Evolutionary conservation across 495 filamentous ascomycete species (phyloP).

Genomic region (Hypoxylon rickii): DNA sequence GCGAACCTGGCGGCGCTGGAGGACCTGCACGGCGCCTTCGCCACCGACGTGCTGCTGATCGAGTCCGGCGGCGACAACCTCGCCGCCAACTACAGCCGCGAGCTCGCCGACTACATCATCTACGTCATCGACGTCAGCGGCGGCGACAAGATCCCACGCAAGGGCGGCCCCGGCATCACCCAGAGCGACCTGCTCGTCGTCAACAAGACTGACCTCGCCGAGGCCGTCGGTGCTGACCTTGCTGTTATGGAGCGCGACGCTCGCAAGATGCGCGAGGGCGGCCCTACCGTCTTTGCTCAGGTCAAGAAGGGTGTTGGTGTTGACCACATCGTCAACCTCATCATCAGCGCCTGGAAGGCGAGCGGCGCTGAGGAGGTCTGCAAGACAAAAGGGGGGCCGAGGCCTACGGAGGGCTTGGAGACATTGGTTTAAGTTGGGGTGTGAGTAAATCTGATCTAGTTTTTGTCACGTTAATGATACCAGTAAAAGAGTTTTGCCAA

Average conservation of each 20-base stretch:
- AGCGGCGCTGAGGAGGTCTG: slow-evolving; percentile 74
- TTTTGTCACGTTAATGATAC: slow-evolving; percentile 10
- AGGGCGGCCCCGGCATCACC: slow-evolving; percentile 96
- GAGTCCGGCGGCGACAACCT: slow-evolving; percentile 96
- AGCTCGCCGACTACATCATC: slow-evolving; percentile 95
- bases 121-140: slow-evolving; percentile 98
- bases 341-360: slow-evolving; percentile 89
- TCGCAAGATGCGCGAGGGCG: slow-evolving; percentile 91
- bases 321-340: slow-evolving; percentile 82
- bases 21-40: slow-evolving; percentile 78
- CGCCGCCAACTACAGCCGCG: slow-evolving; percentile 91
- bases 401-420: slow-evolving; percentile 53
- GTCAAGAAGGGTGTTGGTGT: slow-evolving; percentile 90
- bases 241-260: slow-evolving; percentile 95
- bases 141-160: slow-evolving; percentile 95
- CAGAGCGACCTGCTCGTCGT: slow-evolving; percentile 90
- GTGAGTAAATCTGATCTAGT: background rate
- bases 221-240: slow-evolving; percentile 88
- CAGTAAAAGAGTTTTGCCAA: background rate
- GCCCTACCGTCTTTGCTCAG: slow-evolving; percentile 95
- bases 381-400: slow-evolving; percentile 55
- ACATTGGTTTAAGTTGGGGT: slow-evolving; percentile 25
- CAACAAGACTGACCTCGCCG: slow-evolving; percentile 95
- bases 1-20: slow-evolving; percentile 92
- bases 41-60: slow-evolving; percentile 80